Conservation (phyloP, 164 flowering plant species). For the Magnolia sinica region DNA sequence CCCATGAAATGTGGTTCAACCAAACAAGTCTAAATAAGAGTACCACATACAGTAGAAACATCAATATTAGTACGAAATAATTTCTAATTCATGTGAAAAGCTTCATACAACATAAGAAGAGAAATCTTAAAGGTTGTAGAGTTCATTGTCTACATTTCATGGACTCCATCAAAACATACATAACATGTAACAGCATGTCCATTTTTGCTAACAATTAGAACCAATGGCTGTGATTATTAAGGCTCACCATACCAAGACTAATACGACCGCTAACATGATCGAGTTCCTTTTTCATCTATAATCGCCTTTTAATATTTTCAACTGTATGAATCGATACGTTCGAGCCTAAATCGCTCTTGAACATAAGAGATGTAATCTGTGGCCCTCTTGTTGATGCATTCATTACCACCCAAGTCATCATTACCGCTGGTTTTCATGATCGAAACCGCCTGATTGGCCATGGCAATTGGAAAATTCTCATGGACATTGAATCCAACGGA, state of each 20-base stretch:
- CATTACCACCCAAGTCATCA: conserved; percentile 26
- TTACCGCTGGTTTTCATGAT: conserved; percentile 15
- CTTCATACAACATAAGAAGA: no score
- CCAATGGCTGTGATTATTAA: neutral
- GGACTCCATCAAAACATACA: no score
- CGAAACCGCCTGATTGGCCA: conserved; percentile 23
- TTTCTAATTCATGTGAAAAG: no score
- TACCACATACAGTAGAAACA: no score
- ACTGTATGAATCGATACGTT: conserved; percentile 30
- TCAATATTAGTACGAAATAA: no score
- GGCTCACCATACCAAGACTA: neutral
- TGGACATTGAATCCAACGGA: conserved; percentile 28
- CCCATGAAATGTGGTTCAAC: no score
- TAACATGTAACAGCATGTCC: neutral
- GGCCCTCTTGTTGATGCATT: conserved; percentile 48
- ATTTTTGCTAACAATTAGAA: neutral
- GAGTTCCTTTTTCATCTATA: no score
- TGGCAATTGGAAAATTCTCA: conserved; percentile 22
- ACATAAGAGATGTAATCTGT: conserved; percentile 53
- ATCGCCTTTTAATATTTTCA: neutral
- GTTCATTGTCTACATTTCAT: no score
- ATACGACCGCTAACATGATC: no score
- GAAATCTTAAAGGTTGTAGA: no score
- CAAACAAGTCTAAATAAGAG: no score
- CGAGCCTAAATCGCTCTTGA: conserved; percentile 58